These are phyloP conservation scores for Rhizopogon sp. DNA, from an alignment of 768 basidiomycete species.

Conservation along the genomic window DNA sequence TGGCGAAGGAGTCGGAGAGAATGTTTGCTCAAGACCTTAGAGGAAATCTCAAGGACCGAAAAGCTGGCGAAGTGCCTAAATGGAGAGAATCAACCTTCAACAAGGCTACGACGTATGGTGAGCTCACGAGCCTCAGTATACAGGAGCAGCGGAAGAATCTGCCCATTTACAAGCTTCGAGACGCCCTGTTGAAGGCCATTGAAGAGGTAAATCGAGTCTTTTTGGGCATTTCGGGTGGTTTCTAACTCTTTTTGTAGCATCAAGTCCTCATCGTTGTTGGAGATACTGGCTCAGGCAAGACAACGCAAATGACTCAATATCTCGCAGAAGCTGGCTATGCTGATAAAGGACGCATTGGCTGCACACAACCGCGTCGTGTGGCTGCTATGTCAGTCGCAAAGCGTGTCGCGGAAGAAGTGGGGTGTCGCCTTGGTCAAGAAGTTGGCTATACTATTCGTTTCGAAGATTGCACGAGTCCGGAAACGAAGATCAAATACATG, in stretches of 20 bases:
- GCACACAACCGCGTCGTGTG: conserved; percentile 98
- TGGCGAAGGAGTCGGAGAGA: conserved; percentile 83
- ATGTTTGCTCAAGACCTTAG: conserved; percentile 92
- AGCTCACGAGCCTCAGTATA: conserved; percentile 84
- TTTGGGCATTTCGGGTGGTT: background rate
- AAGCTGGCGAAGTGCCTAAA: conserved; percentile 74
- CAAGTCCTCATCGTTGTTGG: conserved; percentile 98
- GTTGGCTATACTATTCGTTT: conserved; percentile 99
- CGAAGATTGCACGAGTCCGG: conserved; percentile 97
- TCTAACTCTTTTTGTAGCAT: conserved; percentile 33
- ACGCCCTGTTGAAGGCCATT: conserved; percentile 86
- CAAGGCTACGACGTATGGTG: conserved; percentile 94
- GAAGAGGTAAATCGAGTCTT: conserved; percentile 59
- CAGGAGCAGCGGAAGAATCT: conserved; percentile 89
- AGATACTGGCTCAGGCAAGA: conserved; percentile 98
- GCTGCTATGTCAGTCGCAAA: conserved; percentile 99
- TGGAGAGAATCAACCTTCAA: conserved; percentile 95
- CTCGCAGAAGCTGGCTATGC: conserved; percentile 93
- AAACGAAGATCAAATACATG: conserved; percentile 99
- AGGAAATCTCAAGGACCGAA: conserved; percentile 76
- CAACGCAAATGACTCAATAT: conserved; percentile 99
- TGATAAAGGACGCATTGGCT: conserved; percentile 87
- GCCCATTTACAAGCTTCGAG: conserved; percentile 94
- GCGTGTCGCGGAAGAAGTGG: conserved; percentile 97
- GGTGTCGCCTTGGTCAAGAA: conserved; percentile 94